Evolutionary conservation across 2,329 filamentous ascomycete species (phyloP), one percentile per base, ranked within the genome.

Genomic region (Colletotrichum sp.): DNA sequence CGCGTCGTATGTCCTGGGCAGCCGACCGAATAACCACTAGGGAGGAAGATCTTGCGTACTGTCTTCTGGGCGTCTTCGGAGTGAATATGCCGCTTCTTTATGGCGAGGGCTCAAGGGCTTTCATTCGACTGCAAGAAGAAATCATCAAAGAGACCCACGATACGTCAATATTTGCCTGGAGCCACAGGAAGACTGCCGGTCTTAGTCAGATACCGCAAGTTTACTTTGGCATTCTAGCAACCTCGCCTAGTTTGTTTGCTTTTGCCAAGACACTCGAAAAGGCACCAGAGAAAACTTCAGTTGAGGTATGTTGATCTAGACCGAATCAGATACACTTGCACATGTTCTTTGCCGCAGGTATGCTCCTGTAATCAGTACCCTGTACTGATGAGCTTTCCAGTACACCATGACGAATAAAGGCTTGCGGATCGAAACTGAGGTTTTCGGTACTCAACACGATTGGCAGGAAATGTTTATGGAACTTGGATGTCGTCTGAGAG

Each of bases 41-140:
- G 7, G 8, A 52, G 48, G 77, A 81, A 67, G 79, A 82, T 66
- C 57, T 75, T 2, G 80, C 80, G 1, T 82, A 81, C 34, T 79
- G 78, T 9, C 68, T 82, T 25, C 44, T 81, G 12, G 81, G 81
- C 12, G 36, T 82, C 9, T 81, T 82, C 48, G 72, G 75, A 25
- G 75, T 82, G 16, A 80, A 77, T 19, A 82, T 83, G 78, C 75
- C 79, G 2, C 68, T 79, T 13, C 74, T 79, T 7, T 82, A 82
- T 34, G 79, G 81, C 19, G 81, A 82, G 48, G 80, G 80, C 32
- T 12, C 15, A 6, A 75, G 72, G 22, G 77, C 79, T 5, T 81
- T 80, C 52, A 72, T 74, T 15, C 67, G 79, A 68, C 8, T 79
- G 32, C 76, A 79, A n/a, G 36, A 57, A 28, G 39, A 63, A 25